Evolutionary conservation across 192 early-diverging fungal species (phyloP).

Genomic region (Coemansia sp.): DNA sequence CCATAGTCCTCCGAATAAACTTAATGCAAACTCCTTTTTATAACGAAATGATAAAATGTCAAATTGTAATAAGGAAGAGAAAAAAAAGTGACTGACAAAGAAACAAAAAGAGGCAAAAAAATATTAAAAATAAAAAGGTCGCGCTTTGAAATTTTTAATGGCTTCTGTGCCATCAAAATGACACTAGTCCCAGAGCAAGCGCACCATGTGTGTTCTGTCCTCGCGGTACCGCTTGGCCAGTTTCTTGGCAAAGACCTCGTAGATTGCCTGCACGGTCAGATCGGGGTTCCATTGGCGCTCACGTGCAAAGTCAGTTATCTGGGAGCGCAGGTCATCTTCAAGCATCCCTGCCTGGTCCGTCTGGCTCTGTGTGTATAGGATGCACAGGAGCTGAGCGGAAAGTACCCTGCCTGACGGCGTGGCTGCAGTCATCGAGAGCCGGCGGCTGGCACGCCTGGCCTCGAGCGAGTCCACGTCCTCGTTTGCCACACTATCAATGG

Average conservation of each 20-base stretch:
- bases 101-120: not conserved
- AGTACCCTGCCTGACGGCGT: conserved; percentile 48
- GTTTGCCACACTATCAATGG: conserved; percentile 54
- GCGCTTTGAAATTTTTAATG: too few species aligned
- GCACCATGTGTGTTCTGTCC: conserved; percentile 45
- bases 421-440: conserved; percentile 37
- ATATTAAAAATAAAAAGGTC: conserved; percentile 2
- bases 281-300: conserved; percentile 54
- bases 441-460: conserved; percentile 42
- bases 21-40: not conserved
- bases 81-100: not conserved
- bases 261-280: conserved; percentile 53
- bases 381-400: conserved; percentile 52
- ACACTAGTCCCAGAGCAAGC: conserved; percentile 43
- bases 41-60: not conserved
- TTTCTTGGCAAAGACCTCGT: conserved; percentile 53
- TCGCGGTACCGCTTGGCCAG: conserved; percentile 51
- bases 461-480: conserved; percentile 48
- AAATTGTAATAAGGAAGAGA: conserved; percentile 4
- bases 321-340: conserved; percentile 43
- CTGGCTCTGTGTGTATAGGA: conserved; percentile 35
- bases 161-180: not conserved
- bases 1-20: not conserved
- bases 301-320: conserved; percentile 50
- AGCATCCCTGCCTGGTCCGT: conserved; percentile 32